These are phyloP conservation scores for Flammula alnicola DNA, from an alignment of 1,284 basidiomycete genomes.

Conservation along the genomic window DNA sequence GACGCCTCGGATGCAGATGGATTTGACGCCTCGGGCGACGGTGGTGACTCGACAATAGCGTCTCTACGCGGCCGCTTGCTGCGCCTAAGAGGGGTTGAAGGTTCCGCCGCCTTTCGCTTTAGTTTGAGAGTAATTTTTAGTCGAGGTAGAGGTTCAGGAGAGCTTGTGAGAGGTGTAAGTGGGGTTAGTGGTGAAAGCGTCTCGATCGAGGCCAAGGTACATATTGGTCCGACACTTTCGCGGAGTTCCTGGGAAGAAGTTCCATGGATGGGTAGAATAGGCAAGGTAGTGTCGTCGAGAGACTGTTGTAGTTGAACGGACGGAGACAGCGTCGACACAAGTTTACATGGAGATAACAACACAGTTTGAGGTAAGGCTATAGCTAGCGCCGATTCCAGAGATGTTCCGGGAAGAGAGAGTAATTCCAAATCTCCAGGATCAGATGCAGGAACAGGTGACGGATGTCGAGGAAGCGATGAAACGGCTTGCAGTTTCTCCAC, in stretches of 20 bases:
- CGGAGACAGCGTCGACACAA: slow-evolving; percentile 9
- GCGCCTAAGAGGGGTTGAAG: slow-evolving; percentile 18
- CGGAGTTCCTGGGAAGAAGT: not conserved
- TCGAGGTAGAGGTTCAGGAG: slow-evolving; percentile 12
- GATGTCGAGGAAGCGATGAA: not conserved
- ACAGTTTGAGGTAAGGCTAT: not conserved
- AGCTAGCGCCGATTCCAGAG: not conserved
- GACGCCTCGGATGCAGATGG: not conserved
- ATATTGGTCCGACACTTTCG: not conserved
- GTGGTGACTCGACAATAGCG: slow-evolving; percentile 12
- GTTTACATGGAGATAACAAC: slow-evolving; percentile 28
- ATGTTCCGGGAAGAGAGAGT: not conserved
- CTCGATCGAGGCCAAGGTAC: not conserved
- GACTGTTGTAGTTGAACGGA: not conserved
- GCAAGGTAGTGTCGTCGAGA: not conserved
- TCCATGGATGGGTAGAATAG: not conserved
- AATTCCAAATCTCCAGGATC: not conserved
- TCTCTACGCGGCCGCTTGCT: slow-evolving; percentile 25
- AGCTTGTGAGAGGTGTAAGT: slow-evolving; percentile 24
- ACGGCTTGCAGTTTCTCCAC: slow-evolving; percentile 20
- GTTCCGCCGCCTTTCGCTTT: slow-evolving; percentile 14
- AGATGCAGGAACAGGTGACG: slow-evolving; percentile 1
- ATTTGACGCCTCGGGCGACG: slow-evolving; percentile 3
- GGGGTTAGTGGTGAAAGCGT: slow-evolving; percentile 26
- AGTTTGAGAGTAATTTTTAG: slow-evolving; percentile 26